Evolutionary conservation across 1,284 basidiomycete species (phyloP), one percentile per base, ranked within the genome.

Genomic region (Peniophora sp.): DNA sequence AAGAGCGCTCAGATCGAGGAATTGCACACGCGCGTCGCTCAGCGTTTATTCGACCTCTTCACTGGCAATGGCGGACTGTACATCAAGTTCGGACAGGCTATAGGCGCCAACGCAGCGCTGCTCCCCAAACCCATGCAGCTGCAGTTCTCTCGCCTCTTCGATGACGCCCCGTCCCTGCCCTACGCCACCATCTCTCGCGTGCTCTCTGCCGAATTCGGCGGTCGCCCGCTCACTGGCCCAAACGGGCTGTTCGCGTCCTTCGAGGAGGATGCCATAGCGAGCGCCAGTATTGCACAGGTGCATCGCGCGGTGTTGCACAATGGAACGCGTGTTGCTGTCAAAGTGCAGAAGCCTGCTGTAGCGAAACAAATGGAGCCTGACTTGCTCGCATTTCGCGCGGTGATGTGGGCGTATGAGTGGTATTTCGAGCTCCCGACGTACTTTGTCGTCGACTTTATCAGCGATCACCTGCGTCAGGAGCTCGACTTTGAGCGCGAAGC

Each of bases 291-390:
- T 47, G 92, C 92, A 0, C 92, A 95, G 63, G 92, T 95, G 0
- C 92, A 95, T 62, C 75, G 77, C 36, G 92, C 92, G 2, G 79
- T 76, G 45, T 65, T 92, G 27, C 79, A 74, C 56, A 69, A 71
- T 35, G 65, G 61, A 1, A 50, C 55, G 45, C 78, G 83, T 75
- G 92, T 95, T 1, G 92, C 92, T 0, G 92, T 96, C 56, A 95
- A 95, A 68, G 73, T 93, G n/a, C 90, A 95, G 69, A 94, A 93
- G 59, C 92, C 90, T 0, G 87, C 83, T 25, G 90, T 96, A 16
- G 75, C 73, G 49, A 89, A 80, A 59, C 92, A 96, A 69, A 84
- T 90, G 67, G 82, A 89, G 54, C 91, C 84, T 82, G 90, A 93
- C 64, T 67, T 93, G 23, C 79, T 70, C 22, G 79, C 77, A 2